These are phyloP conservation scores for Candida railenensis DNA, from an alignment of 805 yeast species.

Conservation along the genomic window DNA sequence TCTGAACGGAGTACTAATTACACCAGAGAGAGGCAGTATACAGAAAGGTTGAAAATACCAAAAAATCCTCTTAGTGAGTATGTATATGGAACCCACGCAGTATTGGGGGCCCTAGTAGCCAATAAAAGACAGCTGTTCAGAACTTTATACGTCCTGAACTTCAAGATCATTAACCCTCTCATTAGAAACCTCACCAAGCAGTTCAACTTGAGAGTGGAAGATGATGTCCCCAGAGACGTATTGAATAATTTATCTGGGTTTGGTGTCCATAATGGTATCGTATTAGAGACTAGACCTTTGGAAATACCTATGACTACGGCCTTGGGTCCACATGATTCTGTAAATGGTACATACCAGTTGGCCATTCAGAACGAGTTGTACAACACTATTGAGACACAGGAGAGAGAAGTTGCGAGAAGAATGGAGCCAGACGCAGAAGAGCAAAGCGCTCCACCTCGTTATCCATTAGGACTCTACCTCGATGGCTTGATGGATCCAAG, in stretches of 20 bases:
- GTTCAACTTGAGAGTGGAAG: conserved; percentile 35
- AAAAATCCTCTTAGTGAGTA: conserved; percentile 60
- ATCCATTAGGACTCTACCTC: conserved; percentile 70
- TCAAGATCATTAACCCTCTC: conserved; percentile 32
- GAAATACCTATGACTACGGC: conserved; percentile 25
- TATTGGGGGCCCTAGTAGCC: conserved; percentile 64
- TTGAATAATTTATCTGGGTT: conserved; percentile 60
- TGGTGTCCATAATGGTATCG: conserved; percentile 81
- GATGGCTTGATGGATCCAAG: conserved; percentile 87
- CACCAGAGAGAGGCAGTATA: background rate
- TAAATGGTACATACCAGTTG: conserved; percentile 14
- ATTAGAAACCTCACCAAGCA: conserved; percentile 49
- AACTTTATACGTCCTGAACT: conserved; percentile 48
- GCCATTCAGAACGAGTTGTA: conserved; percentile 17
- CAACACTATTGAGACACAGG: conserved; percentile 9
- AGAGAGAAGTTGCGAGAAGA: conserved; percentile 20
- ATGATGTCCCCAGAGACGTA: conserved; percentile 45
- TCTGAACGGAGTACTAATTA: conserved; percentile 2
- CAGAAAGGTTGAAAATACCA: conserved; percentile 1
- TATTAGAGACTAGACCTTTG: conserved; percentile 63
- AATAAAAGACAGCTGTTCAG: conserved; percentile 53
- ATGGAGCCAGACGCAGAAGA: background rate
- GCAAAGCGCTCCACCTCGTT: conserved; percentile 4
- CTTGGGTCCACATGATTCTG: conserved; percentile 24
- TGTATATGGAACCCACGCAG: conserved; percentile 75